phyloP scores from a whole-genome alignment of 176 grass and related monocot genomes.

The Paspalum notatum region DNA sequence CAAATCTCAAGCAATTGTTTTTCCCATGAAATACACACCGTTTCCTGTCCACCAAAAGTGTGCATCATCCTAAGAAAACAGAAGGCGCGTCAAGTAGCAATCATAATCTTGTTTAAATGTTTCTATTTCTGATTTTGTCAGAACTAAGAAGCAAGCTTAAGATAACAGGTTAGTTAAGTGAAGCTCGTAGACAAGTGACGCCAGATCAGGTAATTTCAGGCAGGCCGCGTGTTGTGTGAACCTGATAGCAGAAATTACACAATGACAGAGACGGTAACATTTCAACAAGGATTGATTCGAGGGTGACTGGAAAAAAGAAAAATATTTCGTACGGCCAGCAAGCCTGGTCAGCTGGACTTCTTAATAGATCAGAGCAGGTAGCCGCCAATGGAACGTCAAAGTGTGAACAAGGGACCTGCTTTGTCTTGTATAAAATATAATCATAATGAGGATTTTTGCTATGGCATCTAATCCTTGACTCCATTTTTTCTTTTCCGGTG shows the following conservation, averaged over 20 bases:
- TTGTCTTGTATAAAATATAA: background rate
- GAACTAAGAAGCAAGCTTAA: too few species aligned
- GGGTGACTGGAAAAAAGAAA: background rate
- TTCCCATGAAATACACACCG: background rate
- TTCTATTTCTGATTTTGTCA: too few species aligned
- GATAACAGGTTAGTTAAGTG: background rate
- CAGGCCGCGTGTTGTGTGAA: background rate
- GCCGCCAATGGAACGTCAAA: background rate
- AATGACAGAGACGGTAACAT: background rate
- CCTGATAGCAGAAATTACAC: background rate
- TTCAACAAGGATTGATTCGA: background rate
- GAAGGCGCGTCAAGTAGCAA: background rate
- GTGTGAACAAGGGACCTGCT: constrained; percentile 1
- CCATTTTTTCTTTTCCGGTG: background rate
- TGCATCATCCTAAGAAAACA: background rate
- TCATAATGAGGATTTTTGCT: too few species aligned
- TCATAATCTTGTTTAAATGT: background rate
- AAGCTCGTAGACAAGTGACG: background rate
- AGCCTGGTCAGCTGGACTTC: background rate
- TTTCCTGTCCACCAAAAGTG: background rate
- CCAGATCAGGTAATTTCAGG: background rate
- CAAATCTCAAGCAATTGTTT: too few species aligned
- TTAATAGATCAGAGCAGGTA: constrained; percentile 12
- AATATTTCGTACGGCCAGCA: background rate
- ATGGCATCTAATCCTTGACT: background rate